Percentiles rank a stretch among this genome's conserved stretches.
phyloP scores from a whole-genome alignment of 768 basidiomycete species.

The Asterophora parasitica region DNA sequence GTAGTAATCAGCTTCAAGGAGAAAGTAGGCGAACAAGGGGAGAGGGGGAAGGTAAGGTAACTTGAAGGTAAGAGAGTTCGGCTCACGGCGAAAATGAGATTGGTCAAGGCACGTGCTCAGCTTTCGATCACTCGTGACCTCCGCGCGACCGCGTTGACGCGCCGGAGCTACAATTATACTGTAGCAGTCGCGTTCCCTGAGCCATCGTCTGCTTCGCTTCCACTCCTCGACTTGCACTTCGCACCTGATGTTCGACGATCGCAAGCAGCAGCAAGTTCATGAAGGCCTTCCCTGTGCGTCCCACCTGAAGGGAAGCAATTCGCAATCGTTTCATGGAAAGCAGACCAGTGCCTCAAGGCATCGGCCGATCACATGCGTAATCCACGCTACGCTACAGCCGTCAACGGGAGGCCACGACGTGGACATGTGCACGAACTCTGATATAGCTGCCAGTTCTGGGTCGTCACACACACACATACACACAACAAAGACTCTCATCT shows the following conservation, averaged over 20 bases:
- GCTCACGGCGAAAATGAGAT: neutral
- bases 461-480: neutral
- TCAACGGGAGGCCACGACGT: neutral
- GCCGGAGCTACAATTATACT: too few species aligned
- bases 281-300: too few species aligned
- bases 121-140: neutral
- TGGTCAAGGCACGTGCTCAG: neutral
- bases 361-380: slow-evolving; percentile 2
- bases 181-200: too few species aligned
- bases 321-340: too few species aligned
- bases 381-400: slow-evolving; percentile 5
- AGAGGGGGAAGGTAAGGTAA: too few species aligned
- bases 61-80: neutral
- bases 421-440: neutral
- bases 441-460: neutral
- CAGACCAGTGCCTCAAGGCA: neutral
- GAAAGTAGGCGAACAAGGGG: too few species aligned
- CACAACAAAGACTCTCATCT: neutral
- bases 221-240: too few species aligned
- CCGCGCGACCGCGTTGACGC: neutral
- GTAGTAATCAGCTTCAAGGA: neutral
- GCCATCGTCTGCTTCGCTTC: too few species aligned
- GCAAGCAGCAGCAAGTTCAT: too few species aligned
- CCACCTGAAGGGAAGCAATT: too few species aligned
- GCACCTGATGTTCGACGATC: too few species aligned